phyloP scores from a whole-genome alignment of 1,139 yeast species.

The Candida sanyaensis region DNA sequence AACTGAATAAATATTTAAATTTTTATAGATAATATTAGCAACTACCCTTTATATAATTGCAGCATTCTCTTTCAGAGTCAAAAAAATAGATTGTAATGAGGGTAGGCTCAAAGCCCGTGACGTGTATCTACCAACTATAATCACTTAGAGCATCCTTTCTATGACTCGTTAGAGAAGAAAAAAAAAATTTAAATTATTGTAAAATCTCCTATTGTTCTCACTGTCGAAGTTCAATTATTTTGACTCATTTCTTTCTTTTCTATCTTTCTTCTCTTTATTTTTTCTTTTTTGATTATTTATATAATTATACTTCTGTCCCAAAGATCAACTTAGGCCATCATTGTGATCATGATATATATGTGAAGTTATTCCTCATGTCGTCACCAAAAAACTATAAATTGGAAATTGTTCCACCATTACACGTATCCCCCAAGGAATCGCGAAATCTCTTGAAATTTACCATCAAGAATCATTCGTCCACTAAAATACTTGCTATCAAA shows the following conservation, averaged over 20 bases:
- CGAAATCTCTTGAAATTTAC: conserved; percentile 18
- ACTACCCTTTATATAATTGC: no score
- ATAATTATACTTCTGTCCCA: neutral
- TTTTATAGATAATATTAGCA: neutral
- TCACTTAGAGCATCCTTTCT: neutral
- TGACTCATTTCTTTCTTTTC: neutral
- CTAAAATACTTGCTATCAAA: conserved; percentile 5
- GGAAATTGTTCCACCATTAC: conserved; percentile 27
- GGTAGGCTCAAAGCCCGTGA: neutral
- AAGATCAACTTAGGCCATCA: neutral
- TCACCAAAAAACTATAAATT: conserved; percentile 32
- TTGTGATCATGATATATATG: conserved; percentile 14
- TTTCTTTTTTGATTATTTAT: neutral
- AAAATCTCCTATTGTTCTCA: no score
- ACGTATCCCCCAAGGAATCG: conserved; percentile 7
- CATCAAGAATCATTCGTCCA: conserved; percentile 11
- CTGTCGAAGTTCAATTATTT: no score
- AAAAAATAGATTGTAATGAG: neutral
- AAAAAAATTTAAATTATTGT: neutral
- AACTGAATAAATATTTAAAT: neutral
- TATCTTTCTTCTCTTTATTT: no score
- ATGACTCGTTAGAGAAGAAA: neutral
- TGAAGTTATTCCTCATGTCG: conserved; percentile 23
- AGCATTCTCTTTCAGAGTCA: neutral
- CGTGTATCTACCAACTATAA: neutral